Percentiles rank a stretch among this genome's conserved stretches.
Conservation (phyloP, 2,329 filamentous ascomycete species). For the Aphanocladium album region DNA sequence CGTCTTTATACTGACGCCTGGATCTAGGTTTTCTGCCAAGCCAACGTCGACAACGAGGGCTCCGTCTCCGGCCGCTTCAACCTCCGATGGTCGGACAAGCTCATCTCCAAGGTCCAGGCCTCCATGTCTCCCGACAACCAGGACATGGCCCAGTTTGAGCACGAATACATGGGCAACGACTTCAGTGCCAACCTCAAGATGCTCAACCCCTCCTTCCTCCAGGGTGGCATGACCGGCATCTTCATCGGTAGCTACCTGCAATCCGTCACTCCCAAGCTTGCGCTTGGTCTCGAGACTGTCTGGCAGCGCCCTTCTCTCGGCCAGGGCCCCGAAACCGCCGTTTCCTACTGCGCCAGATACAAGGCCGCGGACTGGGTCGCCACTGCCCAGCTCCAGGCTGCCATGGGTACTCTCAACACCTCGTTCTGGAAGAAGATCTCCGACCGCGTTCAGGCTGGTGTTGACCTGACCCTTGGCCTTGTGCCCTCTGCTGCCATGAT, state of each 20-base stretch:
- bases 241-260: constrained; percentile 95
- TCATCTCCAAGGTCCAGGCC: constrained; percentile 82
- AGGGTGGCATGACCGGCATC: constrained; percentile 90
- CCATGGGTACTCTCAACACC: constrained; percentile 80
- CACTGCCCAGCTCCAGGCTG: constrained; percentile 75
- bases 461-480: constrained; percentile 87
- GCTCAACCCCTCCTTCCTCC: constrained; percentile 89
- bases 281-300: constrained; percentile 85
- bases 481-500: constrained; percentile 62
- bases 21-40: constrained; percentile 84
- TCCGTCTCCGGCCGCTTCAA: constrained; percentile 86
- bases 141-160: constrained; percentile 89
- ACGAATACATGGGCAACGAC: constrained; percentile 90
- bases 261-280: constrained; percentile 78
- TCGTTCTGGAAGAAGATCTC: constrained; percentile 93
- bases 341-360: constrained; percentile 90
- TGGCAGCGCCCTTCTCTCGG: constrained; percentile 85
- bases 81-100: constrained; percentile 75
- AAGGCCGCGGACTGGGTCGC: constrained; percentile 90
- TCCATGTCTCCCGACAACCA: constrained; percentile 77
- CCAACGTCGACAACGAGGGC: constrained; percentile 89
- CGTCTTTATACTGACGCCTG: constrained; percentile 5
- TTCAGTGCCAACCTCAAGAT: constrained; percentile 92
- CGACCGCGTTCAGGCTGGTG: constrained; percentile 93
- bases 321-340: constrained; percentile 81